These are phyloP conservation scores for Chytridiales sp. DNA, from an alignment of 371 early-diverging fungal genomes.

Conservation along the genomic window DNA sequence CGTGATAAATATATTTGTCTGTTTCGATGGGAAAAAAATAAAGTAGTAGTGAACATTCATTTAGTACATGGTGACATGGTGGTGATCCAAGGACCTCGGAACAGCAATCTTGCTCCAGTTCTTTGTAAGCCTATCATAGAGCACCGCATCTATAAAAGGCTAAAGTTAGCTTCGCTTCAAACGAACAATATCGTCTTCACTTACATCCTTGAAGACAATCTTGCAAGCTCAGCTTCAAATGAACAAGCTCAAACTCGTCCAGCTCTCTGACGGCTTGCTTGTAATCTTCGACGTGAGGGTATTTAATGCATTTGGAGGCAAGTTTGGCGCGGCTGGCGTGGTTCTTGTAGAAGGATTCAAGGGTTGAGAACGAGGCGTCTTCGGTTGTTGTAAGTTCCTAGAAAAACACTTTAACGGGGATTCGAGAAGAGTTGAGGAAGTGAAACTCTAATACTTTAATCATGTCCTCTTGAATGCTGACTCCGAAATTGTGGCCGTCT, in stretches of 20 bases:
- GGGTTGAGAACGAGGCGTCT: not conserved
- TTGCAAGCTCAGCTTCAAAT: not conserved
- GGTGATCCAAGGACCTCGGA: no score
- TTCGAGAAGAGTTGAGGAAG: not conserved
- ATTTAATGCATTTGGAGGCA: slow-evolving; percentile 5
- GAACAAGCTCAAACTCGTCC: not conserved
- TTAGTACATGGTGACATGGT: no score
- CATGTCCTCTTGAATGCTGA: no score
- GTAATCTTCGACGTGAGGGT: slow-evolving; percentile 1
- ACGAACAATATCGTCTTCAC: no score
- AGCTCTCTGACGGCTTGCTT: not conserved
- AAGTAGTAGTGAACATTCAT: no score
- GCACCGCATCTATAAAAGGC: no score
- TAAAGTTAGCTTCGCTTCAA: no score
- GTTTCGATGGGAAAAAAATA: no score
- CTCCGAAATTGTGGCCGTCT: not conserved
- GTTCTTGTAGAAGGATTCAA: slow-evolving; percentile 4
- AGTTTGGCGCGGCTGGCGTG: not conserved
- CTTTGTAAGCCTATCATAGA: no score
- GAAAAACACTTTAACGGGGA: not conserved
- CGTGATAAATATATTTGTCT: no score
- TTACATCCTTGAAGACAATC: slow-evolving; percentile 6
- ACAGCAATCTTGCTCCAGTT: no score
- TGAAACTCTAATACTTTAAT: no score
- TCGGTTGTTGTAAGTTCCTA: not conserved